phyloP scores from a whole-genome alignment of 805 yeast species.

The Blastobotrys muscicola region DNA sequence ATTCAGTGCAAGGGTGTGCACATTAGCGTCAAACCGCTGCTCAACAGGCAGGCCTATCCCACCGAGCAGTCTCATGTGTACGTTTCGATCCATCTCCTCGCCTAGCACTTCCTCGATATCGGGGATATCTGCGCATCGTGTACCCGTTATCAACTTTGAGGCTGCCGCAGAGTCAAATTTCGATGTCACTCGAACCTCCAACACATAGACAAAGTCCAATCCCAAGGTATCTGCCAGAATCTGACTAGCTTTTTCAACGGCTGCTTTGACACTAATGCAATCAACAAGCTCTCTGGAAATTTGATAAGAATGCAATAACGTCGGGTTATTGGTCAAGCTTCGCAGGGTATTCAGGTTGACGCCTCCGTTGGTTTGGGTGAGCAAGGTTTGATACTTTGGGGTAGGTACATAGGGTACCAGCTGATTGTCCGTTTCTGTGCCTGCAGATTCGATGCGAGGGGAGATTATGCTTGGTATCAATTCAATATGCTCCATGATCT shows the following conservation, averaged over 20 bases:
- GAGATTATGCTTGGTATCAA: conserved; percentile 2
- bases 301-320: conserved; percentile 20
- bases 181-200: conserved; percentile 15
- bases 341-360: conserved; percentile 8
- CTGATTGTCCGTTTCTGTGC: too few species aligned
- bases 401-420: too few species aligned
- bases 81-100: conserved; percentile 5
- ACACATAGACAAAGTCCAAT: conserved; percentile 19
- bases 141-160: not conserved
- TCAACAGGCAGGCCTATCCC: conserved; percentile 10
- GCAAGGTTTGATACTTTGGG: too few species aligned
- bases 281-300: conserved; percentile 18
- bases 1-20: conserved; percentile 13
- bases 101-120: conserved; percentile 3
- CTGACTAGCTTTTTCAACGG: conserved; percentile 20
- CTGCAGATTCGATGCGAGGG: conserved; percentile 5
- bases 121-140: not conserved
- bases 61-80: conserved; percentile 12
- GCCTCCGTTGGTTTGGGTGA: too few species aligned
- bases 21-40: conserved; percentile 12
- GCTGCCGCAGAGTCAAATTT: conserved; percentile 1
- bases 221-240: conserved; percentile 19
- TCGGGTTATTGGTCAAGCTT: conserved; percentile 10
- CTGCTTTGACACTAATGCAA: conserved; percentile 16
- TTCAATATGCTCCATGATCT: conserved; percentile 12